Evolutionary conservation across 1,139 yeast genomes (phyloP).

Genomic region (Magnusiomyces sp.): DNA sequence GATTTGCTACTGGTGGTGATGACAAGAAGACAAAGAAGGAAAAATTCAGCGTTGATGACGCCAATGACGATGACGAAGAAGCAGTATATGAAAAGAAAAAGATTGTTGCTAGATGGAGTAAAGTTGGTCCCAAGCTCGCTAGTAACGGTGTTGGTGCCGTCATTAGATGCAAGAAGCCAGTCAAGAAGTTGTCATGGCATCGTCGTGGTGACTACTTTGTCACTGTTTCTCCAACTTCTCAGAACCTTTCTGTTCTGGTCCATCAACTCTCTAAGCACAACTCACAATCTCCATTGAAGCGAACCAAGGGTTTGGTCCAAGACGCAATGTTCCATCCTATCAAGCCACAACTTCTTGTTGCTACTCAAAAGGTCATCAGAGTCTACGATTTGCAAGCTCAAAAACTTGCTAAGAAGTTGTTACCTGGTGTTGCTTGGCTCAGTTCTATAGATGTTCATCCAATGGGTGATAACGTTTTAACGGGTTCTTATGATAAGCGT

Average conservation of each 20-base stretch:
- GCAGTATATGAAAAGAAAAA: conserved; percentile 40
- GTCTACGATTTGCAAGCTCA: conserved; percentile 87
- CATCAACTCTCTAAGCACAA: conserved; percentile 92
- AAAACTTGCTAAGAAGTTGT: conserved; percentile 66
- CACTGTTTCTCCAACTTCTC: conserved; percentile 84
- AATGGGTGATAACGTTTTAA: conserved; percentile 87
- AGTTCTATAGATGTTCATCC: conserved; percentile 91
- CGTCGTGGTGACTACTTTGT: conserved; percentile 95
- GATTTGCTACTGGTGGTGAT: conserved; percentile 50
- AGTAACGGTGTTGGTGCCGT: conserved; percentile 67
- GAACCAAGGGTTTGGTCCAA: conserved; percentile 88
- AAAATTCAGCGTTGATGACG: conserved; percentile 25
- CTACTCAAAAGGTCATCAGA: conserved; percentile 86
- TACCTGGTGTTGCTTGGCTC: conserved; percentile 96
- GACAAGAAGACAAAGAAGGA: conserved; percentile 34
- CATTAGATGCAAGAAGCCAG: conserved; percentile 57
- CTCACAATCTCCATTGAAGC: conserved; percentile 94
- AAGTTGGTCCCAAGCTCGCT: conserved; percentile 60
- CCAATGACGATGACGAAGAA: conserved; percentile 27
- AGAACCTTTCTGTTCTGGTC: conserved; percentile 79
- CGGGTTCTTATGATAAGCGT: conserved; percentile 90
- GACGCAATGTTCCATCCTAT: conserved; percentile 97
- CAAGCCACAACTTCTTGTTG: conserved; percentile 88
- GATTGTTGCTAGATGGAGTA: conserved; percentile 74
- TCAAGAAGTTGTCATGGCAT: conserved; percentile 90